Percentiles rank a stretch among this genome's conserved stretches.
Conservation (phyloP, 2,329 filamentous ascomycete species). For the Ophiocordyceps australis region DNA sequence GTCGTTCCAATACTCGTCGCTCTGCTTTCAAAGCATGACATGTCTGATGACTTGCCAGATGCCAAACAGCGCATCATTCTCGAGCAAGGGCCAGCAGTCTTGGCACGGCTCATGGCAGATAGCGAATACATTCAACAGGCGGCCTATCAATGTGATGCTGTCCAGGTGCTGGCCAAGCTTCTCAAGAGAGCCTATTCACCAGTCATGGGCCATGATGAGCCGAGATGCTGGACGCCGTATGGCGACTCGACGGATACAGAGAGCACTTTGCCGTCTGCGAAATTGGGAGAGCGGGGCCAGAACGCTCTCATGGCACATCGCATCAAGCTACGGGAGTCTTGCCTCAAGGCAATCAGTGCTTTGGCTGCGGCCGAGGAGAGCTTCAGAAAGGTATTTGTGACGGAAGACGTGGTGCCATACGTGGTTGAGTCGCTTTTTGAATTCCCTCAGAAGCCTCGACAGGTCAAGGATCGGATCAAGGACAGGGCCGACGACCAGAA, state of each 20-base stretch:
- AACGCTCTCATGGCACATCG: conserved; percentile 45
- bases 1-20: conserved; percentile 53
- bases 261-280: conserved; percentile 17
- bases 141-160: conserved; percentile 46
- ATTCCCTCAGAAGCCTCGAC: conserved; percentile 32
- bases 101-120: conserved; percentile 65
- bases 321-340: conserved; percentile 57
- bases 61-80: conserved; percentile 24
- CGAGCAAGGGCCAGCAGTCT: conserved; percentile 55
- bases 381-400: conserved; percentile 66
- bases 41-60: conserved; percentile 17
- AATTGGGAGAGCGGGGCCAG: conserved; percentile 42
- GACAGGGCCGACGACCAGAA: conserved; percentile 16
- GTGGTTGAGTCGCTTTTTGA: conserved; percentile 62
- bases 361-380: conserved; percentile 68
- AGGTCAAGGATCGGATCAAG: conserved; percentile 20
- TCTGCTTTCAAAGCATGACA: conserved; percentile 29
- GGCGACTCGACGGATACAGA: conserved; percentile 15
- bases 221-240: conserved; percentile 20
- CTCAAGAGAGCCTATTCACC: conserved; percentile 32
- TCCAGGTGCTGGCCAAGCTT: conserved; percentile 26
- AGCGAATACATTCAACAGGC: conserved; percentile 66
- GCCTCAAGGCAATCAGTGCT: conserved; percentile 64
- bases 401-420: conserved; percentile 62
- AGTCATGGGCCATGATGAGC: conserved; percentile 12